Base-by-base conservation (phyloP, 148 eudicot genomes). In the Salicornia ramosissima region DNA sequence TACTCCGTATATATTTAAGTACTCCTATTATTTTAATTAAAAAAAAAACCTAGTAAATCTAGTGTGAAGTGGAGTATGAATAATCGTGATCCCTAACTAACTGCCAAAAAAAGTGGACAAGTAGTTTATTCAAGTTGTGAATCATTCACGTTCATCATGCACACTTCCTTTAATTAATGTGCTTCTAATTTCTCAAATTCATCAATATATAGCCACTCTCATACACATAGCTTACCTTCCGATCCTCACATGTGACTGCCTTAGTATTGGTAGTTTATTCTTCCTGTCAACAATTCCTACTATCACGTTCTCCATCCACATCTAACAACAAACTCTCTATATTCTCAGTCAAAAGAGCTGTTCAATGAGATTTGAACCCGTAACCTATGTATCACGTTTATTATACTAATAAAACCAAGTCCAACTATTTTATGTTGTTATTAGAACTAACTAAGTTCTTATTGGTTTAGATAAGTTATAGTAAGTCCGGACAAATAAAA, bases 131-230 rank as follows among this genome's bases (percentile, higher is more conserved):
- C 67, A 31, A 71, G 58, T 47, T 42, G 75, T 72, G 75, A 72
- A 64, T 64, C 69, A 39, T 64, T 72, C 75, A 72, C 75, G 75
- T 64, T 72, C 75, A 39, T 72, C 75, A 72, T 10, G 75, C 59
- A 47, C 19, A 6, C 42, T 42, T 22, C 10, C 33, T 10, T 57
- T 36, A 36, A 8, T 36, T n/a, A n/a, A n/a, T n/a, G n/a, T 9
- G 50, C 43, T 50, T 52, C 68, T 36, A 16, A 1, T 29, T 34
- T 12, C 7, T 52, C 40, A 33, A 40, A 42, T 19, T 49, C 53
- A 49, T n/a, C n/a, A n/a, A n/a, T n/a, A n/a, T n/a, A 14, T 6
- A 49, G 40, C 69, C 53, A 65, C 33, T 25, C 31, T 26, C 43
- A 8, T 5, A 42, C n/a, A n/a, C n/a, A n/a, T n/a, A n/a, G n/a